Conservation (phyloP, 495 filamentous ascomycete species). For the Gamarada debralockiae region DNA sequence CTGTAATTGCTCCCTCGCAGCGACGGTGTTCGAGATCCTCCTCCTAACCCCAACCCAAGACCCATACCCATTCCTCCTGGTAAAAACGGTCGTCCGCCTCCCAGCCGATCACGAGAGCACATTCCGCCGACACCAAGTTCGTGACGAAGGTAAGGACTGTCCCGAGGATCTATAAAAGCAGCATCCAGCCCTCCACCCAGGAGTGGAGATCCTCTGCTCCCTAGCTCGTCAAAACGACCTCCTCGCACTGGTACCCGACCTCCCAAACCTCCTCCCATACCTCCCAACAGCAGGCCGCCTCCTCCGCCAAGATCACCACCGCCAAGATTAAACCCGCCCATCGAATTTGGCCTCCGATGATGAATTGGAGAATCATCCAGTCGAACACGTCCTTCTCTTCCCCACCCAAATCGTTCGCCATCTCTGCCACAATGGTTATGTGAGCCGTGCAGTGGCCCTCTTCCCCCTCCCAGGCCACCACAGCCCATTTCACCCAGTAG, state of each 20-base stretch:
- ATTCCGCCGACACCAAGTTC: no score
- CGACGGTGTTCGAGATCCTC: neutral
- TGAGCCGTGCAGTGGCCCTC: neutral
- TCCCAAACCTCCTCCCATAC: neutral
- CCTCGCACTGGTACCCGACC: neutral
- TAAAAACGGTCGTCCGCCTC: neutral
- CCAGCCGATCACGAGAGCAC: neutral
- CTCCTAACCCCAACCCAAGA: neutral
- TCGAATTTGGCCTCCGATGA: neutral
- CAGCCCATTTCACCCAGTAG: neutral
- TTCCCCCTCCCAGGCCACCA: neutral
- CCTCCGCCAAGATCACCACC: neutral
- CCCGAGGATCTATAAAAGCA: neutral
- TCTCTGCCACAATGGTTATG: neutral
- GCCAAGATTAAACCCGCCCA: neutral
- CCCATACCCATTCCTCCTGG: neutral
- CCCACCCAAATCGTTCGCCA: constrained; percentile 1
- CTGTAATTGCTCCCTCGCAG: constrained; percentile 1
- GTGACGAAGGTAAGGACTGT: no score
- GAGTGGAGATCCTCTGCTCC: neutral
- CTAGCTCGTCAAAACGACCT: neutral
- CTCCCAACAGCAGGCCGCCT: neutral
- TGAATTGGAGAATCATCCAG: constrained; percentile 1
- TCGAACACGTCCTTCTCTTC: constrained; percentile 4
- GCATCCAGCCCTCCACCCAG: neutral